A percentile compares a stretch with the other conserved stretches of the same genome.
phyloP scores from a whole-genome alignment of 352 stramenopile species.

The Pythium myriotylum region DNA sequence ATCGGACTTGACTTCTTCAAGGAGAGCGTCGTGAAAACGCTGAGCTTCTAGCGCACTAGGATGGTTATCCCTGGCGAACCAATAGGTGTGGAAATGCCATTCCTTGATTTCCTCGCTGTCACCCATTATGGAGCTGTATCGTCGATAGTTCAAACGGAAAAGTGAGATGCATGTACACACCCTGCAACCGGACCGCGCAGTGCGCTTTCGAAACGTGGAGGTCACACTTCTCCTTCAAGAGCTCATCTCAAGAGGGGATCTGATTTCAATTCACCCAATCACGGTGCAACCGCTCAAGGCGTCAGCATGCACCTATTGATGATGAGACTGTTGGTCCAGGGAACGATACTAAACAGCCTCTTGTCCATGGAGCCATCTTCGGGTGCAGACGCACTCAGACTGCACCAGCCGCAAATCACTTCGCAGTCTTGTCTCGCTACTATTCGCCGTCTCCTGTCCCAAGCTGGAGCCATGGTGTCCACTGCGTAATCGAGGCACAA shows the following conservation, averaged over 20 bases:
- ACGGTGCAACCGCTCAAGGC: background rate
- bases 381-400: too few relatives aligned
- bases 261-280: slow-evolving; percentile 13
- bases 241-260: background rate
- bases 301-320: slow-evolving; percentile 4
- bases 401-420: too few relatives aligned
- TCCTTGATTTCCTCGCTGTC: slow-evolving; percentile 44
- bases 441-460: too few relatives aligned
- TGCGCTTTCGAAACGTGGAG: background rate
- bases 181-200: background rate
- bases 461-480: too few relatives aligned
- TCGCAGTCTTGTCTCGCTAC: too few relatives aligned
- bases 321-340: too few relatives aligned
- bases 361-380: too few relatives aligned
- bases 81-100: slow-evolving; percentile 82
- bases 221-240: slow-evolving; percentile 27
- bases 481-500: too few relatives aligned
- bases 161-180: too few relatives aligned
- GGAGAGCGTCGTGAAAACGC: slow-evolving; percentile 45
- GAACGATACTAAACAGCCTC: too few relatives aligned
- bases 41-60: slow-evolving; percentile 42
- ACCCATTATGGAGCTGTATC: background rate
- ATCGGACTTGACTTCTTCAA: slow-evolving; percentile 43
- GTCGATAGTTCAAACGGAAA: background rate
- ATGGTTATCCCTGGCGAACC: slow-evolving; percentile 46